These are phyloP conservation scores for Ceratocystis variospora DNA, from an alignment of 2,329 filamentous ascomycete species.

Conservation along the genomic window DNA sequence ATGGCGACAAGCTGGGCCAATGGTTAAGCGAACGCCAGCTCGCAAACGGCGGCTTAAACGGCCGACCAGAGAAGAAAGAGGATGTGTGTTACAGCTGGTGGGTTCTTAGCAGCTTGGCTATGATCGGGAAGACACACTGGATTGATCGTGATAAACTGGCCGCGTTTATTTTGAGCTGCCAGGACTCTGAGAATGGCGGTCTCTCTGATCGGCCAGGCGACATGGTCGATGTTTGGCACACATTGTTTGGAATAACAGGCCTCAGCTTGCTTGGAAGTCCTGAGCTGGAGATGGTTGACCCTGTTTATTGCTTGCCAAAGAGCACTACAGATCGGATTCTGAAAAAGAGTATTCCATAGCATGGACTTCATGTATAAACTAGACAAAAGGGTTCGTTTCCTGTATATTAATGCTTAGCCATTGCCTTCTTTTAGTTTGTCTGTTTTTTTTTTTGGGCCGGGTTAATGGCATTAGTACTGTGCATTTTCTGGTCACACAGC, in stretches of 20 bases:
- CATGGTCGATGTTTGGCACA: conserved; percentile 97
- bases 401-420: too few relatives aligned
- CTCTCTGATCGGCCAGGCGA: conserved; percentile 83
- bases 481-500: neutral
- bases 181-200: conserved; percentile 73
- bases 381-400: too few relatives aligned
- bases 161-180: conserved; percentile 71
- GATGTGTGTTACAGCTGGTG: conserved; percentile 99
- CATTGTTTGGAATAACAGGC: conserved; percentile 75
- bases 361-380: too few relatives aligned
- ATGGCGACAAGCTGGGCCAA: conserved; percentile 65
- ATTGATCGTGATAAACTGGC: conserved; percentile 72
- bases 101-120: conserved; percentile 83
- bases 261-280: conserved; percentile 70
- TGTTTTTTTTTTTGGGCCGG: too few relatives aligned
- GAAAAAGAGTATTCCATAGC: neutral
- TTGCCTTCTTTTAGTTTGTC: too few relatives aligned
- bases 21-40: conserved; percentile 94
- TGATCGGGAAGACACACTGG: conserved; percentile 82
- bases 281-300: conserved; percentile 67
- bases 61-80: conserved; percentile 84
- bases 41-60: conserved; percentile 77
- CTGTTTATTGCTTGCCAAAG: conserved; percentile 74
- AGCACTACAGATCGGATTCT: conserved; percentile 44
- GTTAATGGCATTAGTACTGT: too few relatives aligned